phyloP scores from a whole-genome alignment of 805 yeast genomes.

The Helenozyma baotianmanensis region DNA sequence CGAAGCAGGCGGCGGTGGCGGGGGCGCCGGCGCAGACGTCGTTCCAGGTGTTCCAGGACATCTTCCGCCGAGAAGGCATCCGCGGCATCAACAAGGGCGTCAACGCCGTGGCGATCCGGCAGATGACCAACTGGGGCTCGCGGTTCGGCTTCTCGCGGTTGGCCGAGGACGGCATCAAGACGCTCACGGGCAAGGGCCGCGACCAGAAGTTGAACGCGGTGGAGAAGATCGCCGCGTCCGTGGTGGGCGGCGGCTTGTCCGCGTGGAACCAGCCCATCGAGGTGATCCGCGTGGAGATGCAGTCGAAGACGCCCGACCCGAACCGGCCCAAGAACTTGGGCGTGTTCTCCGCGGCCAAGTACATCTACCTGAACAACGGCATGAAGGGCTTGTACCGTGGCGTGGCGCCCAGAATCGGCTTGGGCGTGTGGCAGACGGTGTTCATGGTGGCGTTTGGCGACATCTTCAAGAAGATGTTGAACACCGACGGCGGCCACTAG shows the following conservation, averaged over 20 bases:
- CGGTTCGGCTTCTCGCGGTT: conserved; percentile 89
- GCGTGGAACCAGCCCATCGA: conserved; percentile 99
- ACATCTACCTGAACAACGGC: conserved; percentile 81
- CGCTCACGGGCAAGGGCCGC: conserved; percentile 51
- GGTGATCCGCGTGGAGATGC: conserved; percentile 97
- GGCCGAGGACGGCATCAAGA: conserved; percentile 81
- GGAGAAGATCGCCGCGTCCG: conserved; percentile 82
- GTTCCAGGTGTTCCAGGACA: conserved; percentile 81
- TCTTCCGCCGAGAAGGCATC: conserved; percentile 81
- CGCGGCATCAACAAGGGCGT: conserved; percentile 96
- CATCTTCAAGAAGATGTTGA: conserved; percentile 46
- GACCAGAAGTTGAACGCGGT: conserved; percentile 60
- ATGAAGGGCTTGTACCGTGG: conserved; percentile 90
- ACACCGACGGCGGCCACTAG: conserved; percentile 31
- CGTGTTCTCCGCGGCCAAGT: conserved; percentile 70
- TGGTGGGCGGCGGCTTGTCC: conserved; percentile 93
- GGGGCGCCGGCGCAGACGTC: conserved; percentile 70
- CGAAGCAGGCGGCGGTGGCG: conserved; percentile 60
- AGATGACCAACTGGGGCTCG: conserved; percentile 99
- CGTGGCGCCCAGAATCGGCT: conserved; percentile 93
- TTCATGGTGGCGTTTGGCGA: conserved; percentile 99
- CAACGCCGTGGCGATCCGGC: conserved; percentile 98
- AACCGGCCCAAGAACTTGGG: conserved; percentile 90
- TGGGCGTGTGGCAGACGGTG: conserved; percentile 97
- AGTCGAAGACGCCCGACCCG: conserved; percentile 88